Evolutionary conservation across 345 rosid genomes (phyloP).

Genomic region (Mallotus nudiflorus): DNA sequence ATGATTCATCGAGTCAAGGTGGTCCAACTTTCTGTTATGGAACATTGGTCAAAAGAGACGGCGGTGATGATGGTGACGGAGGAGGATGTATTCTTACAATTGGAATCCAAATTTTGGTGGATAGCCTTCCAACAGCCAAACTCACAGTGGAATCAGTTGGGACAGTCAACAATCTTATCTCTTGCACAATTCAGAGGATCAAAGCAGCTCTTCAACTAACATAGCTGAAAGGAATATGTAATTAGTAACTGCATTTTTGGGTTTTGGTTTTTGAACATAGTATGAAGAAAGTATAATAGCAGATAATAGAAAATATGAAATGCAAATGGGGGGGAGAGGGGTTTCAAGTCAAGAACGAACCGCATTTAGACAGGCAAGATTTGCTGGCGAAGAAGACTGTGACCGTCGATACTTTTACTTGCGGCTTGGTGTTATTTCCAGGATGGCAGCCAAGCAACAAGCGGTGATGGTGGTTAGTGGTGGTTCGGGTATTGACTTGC

Average conservation of each 20-base stretch:
- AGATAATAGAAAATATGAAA: conserved; percentile 7
- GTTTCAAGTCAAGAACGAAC: conserved; percentile 52
- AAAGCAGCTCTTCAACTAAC: conserved; percentile 40
- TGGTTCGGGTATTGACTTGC: conserved; percentile 53
- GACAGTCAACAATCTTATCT: conserved; percentile 81
- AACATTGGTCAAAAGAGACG: conserved; percentile 14
- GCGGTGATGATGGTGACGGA: conserved; percentile 13
- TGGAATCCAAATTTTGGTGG: conserved; percentile 74
- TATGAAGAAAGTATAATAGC: conserved; percentile 11
- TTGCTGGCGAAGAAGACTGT: not conserved
- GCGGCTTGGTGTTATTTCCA: no score
- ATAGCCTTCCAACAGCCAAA: conserved; percentile 81
- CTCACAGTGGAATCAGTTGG: conserved; percentile 89
- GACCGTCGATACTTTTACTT: no score
- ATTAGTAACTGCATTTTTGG: not conserved
- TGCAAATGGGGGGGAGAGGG: conserved; percentile 5
- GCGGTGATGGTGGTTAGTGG: no score
- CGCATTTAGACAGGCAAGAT: conserved; percentile 3
- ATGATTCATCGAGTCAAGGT: conserved; percentile 18
- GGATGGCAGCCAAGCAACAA: no score
- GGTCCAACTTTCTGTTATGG: conserved; percentile 18
- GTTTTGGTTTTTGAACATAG: not conserved
- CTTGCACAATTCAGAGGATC: conserved; percentile 85
- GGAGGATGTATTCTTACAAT: conserved; percentile 51
- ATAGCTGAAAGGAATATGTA: conserved; percentile 2